Conservation (phyloP, 2,329 filamentous ascomycete species). For the Botryotinia narcissicola region DNA sequence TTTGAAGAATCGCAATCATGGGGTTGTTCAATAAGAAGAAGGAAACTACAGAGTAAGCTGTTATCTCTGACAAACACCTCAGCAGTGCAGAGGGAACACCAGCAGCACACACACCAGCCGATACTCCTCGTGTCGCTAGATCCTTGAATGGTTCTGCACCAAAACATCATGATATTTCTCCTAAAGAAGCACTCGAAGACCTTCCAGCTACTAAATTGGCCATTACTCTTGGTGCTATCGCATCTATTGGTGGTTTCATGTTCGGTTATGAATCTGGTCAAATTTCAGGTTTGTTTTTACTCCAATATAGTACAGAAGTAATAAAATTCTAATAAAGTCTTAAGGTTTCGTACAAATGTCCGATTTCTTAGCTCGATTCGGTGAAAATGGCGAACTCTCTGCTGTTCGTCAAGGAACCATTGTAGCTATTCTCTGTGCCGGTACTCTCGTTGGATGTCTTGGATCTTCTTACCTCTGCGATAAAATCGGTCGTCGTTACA, state of each 20-base stretch:
- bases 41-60: conserved; percentile 5
- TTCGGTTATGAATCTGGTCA: conserved; percentile 46
- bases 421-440: conserved; percentile 60
- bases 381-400: conserved; percentile 49
- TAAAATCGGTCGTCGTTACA: conserved; percentile 57
- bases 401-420: conserved; percentile 60
- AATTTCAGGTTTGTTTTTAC: conserved; percentile 47
- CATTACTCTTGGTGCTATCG: conserved; percentile 50
- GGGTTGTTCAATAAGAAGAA: conserved; percentile 25
- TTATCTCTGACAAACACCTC: conserved; percentile 21
- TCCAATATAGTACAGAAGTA: not conserved
- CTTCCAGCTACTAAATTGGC: conserved; percentile 42
- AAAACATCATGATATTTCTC: conserved; percentile 12
- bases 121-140: conserved; percentile 18
- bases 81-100: conserved; percentile 20
- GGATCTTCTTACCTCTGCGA: conserved; percentile 61
- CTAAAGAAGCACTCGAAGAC: conserved; percentile 18
- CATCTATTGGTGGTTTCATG: conserved; percentile 56
- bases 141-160: conserved; percentile 5
- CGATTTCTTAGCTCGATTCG: conserved; percentile 56
- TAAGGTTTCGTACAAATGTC: conserved; percentile 59
- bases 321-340: conserved; percentile 40
- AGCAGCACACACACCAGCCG: conserved; percentile 22
- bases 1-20: conserved; percentile 1
- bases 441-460: conserved; percentile 57